Conservation (phyloP, 345 rosid species). For the Eucalyptus marginata region DNA sequence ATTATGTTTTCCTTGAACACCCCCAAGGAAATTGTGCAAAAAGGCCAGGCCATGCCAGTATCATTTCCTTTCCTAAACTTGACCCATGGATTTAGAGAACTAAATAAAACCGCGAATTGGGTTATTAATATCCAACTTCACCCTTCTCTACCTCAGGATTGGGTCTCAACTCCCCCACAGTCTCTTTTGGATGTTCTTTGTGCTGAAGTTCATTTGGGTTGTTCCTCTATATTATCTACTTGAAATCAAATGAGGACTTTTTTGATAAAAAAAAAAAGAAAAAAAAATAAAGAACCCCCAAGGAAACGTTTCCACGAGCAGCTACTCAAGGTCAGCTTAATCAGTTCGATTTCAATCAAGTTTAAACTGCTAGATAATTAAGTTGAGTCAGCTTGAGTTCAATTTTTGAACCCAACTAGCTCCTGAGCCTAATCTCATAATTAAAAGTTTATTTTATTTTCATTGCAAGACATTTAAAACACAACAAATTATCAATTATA, state of each 20-base stretch:
- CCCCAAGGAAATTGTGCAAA: no score
- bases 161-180: no score
- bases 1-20: no score
- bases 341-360: neutral
- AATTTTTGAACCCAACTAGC: neutral
- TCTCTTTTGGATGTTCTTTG: no score
- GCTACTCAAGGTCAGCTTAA: neutral
- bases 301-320: neutral
- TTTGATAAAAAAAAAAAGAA: no score
- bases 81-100: accelerated
- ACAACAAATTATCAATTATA: neutral
- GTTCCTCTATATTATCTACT: no score
- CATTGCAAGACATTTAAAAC: neutral
- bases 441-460: neutral
- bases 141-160: no score
- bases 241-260: no score
- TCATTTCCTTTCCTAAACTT: no score
- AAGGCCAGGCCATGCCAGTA: accelerated
- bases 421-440: neutral
- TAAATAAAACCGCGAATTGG: no score
- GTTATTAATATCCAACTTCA: no score
- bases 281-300: accelerated
- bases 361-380: neutral
- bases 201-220: no score
- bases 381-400: neutral